Percentiles rank a stretch among this genome's conserved stretches.
These are phyloP conservation scores for Suillus sp. DNA, from an alignment of 768 basidiomycete genomes.

Conservation along the genomic window DNA sequence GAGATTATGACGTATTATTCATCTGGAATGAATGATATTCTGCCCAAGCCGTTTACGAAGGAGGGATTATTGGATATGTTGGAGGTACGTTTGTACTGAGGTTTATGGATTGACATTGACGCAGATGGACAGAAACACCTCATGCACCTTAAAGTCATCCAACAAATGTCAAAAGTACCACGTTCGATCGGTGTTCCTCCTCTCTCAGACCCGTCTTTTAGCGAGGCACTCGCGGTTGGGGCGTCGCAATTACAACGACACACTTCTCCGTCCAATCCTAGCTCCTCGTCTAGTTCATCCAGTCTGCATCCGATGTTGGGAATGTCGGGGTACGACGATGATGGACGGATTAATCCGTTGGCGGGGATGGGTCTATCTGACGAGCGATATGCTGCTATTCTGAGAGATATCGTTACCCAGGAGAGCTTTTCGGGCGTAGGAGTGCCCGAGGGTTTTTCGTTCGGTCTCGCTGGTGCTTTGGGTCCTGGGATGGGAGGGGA, in stretches of 20 bases:
- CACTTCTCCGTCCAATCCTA: not conserved
- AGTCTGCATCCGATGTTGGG: slow-evolving; percentile 6
- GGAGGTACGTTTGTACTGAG: slow-evolving; percentile 54
- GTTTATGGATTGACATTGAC: not conserved
- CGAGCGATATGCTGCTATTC: slow-evolving; percentile 81
- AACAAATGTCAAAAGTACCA: slow-evolving; percentile 69
- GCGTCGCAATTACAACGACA: slow-evolving; percentile 23
- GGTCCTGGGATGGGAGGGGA: slow-evolving; percentile 21
- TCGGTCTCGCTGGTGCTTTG: slow-evolving; percentile 18
- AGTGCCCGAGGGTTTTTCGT: slow-evolving; percentile 28
- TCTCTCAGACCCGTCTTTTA: slow-evolving; percentile 54
- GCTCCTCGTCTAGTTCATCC: slow-evolving; percentile 15
- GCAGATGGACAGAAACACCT: slow-evolving; percentile 67
- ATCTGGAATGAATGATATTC: slow-evolving; percentile 91
- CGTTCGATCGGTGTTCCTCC: slow-evolving; percentile 69
- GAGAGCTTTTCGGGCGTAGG: slow-evolving; percentile 56
- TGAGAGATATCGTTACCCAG: slow-evolving; percentile 70
- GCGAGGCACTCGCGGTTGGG: slow-evolving; percentile 53
- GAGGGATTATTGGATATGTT: slow-evolving; percentile 89
- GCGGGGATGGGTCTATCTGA: slow-evolving; percentile 87
- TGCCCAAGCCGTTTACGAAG: slow-evolving; percentile 98
- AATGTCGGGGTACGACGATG: slow-evolving; percentile 38
- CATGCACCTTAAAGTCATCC: slow-evolving; percentile 83
- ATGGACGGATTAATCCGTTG: slow-evolving; percentile 75
- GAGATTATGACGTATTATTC: slow-evolving; percentile 83